A percentile compares a stretch with the other conserved stretches of the same genome.
phyloP scores from a whole-genome alignment of 352 stramenopile species.

The Phytopythium aichiense region DNA sequence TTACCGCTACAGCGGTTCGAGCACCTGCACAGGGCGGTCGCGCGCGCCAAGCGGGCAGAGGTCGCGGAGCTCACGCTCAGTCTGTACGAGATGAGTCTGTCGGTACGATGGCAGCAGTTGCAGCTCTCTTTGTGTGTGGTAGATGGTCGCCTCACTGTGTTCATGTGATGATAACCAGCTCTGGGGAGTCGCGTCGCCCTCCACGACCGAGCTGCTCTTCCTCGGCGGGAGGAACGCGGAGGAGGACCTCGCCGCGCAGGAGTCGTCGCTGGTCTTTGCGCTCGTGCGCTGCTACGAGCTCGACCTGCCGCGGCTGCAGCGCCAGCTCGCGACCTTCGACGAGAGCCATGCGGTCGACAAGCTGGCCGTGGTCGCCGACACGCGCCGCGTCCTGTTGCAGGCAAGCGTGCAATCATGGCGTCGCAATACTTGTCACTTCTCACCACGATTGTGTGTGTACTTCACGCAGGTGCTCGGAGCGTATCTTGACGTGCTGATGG shows the following conservation, averaged over 20 bases:
- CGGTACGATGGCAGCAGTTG: conserved; percentile 22
- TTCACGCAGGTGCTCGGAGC: conserved; percentile 15
- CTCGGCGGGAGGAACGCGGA: conserved; percentile 27
- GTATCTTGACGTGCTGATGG: conserved; percentile 36
- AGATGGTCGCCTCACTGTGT: not conserved
- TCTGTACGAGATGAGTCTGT: conserved; percentile 43
- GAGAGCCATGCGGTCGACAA: conserved; percentile 24
- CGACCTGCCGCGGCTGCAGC: conserved; percentile 44
- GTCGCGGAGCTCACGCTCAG: conserved; percentile 38
- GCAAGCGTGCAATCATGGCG: conserved; percentile 16
- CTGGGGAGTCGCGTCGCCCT: conserved; percentile 17
- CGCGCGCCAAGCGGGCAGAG: conserved; percentile 23
- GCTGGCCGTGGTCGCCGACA: conserved; percentile 40
- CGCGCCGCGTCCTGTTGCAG: conserved; percentile 35
- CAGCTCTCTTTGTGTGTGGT: not conserved
- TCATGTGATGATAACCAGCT: conserved; percentile 7
- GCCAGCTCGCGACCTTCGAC: conserved; percentile 37
- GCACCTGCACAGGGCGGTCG: conserved; percentile 20
- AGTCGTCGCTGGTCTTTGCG: conserved; percentile 36
- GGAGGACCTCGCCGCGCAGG: conserved; percentile 15
- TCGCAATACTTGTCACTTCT: not conserved
- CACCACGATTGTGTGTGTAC: not conserved
- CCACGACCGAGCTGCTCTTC: conserved; percentile 26
- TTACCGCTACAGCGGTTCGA: conserved; percentile 31
- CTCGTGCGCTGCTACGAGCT: conserved; percentile 60